Percentiles rank a stretch among this genome's conserved stretches.
Evolutionary conservation across 2,329 filamentous ascomycete genomes (phyloP).

Genomic region (Trichophyton rubrum): DNA sequence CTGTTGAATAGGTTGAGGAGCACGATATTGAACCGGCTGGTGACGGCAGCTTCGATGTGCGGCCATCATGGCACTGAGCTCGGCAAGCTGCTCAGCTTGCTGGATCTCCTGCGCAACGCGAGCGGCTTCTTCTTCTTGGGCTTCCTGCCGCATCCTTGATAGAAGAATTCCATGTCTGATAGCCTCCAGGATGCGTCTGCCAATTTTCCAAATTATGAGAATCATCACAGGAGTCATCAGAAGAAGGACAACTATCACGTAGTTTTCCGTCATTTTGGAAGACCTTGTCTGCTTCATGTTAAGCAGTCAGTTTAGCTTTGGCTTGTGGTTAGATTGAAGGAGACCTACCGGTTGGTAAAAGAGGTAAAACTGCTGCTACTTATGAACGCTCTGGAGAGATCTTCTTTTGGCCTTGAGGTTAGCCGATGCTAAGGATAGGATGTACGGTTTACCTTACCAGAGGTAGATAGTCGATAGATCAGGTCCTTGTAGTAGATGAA

Average conservation of each 20-base stretch:
- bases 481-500: too few species aligned
- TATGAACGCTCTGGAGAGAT: too few species aligned
- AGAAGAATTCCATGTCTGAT: constrained; percentile 7
- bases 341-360: neutral
- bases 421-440: neutral
- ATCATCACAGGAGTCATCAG: constrained; percentile 15
- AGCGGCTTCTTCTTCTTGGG: constrained; percentile 15
- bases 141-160: constrained; percentile 13
- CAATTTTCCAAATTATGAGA: constrained; percentile 16
- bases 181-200: constrained; percentile 11
- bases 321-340: neutral
- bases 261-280: constrained; percentile 15
- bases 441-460: neutral
- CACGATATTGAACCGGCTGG: neutral
- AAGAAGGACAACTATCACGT: constrained; percentile 18
- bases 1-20: neutral
- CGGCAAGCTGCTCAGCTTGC: constrained; percentile 1
- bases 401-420: neutral
- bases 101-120: neutral
- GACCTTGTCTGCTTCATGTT: neutral
- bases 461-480: neutral
- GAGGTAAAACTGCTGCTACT: neutral
- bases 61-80: neutral
- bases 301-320: neutral
- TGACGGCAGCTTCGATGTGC: neutral